Conservation (phyloP, 805 yeast species). For the Cyberlindnera maclurae region DNA sequence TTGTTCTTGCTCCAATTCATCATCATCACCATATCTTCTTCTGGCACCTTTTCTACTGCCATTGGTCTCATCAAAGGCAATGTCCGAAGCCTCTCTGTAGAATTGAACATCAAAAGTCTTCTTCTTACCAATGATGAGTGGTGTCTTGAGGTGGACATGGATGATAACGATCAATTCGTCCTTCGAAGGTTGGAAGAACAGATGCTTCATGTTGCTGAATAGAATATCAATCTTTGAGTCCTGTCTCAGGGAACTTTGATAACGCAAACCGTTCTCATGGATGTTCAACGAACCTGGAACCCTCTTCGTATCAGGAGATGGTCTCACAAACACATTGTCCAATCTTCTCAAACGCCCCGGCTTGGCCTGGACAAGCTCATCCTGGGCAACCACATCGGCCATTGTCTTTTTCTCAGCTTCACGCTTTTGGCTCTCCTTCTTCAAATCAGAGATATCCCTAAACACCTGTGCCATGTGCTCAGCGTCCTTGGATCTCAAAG, state of each 20-base stretch:
- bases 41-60: constrained; percentile 57
- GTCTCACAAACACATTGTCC: constrained; percentile 86
- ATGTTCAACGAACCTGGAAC: constrained; percentile 85
- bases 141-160: constrained; percentile 87
- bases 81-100: constrained; percentile 93
- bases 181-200: constrained; percentile 93
- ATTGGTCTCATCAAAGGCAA: constrained; percentile 95
- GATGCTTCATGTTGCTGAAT: constrained; percentile 84
- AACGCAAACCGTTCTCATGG: constrained; percentile 94
- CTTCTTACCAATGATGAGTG: constrained; percentile 91
- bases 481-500: constrained; percentile 83
- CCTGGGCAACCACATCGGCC: constrained; percentile 94
- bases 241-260: constrained; percentile 75
- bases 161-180: constrained; percentile 89
- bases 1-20: constrained; percentile 96
- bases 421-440: constrained; percentile 83
- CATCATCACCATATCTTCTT: constrained; percentile 93
- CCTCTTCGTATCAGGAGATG: constrained; percentile 96
- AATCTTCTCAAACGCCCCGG: constrained; percentile 81
- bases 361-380: constrained; percentile 71
- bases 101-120: constrained; percentile 94
- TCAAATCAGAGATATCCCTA: constrained; percentile 85
- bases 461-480: constrained; percentile 87
- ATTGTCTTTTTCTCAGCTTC: constrained; percentile 86
- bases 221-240: constrained; percentile 86